Evolutionary conservation across 192 early-diverging fungal species (phyloP), one percentile per base, ranked within the genome.

Genomic region (Haplosporangium gracile): DNA sequence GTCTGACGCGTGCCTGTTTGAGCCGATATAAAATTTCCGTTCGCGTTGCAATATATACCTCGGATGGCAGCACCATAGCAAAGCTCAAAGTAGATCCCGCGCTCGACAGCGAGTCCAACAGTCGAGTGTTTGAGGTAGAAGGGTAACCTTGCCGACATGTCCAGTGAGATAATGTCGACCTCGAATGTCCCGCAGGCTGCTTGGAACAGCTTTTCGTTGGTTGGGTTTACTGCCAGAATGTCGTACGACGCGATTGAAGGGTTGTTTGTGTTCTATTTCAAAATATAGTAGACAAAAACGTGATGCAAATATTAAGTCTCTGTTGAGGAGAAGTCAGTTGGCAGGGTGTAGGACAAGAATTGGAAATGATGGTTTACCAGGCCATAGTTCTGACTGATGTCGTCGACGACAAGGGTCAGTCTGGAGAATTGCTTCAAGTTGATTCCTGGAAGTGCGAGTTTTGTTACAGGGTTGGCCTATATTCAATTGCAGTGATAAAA

Each of bases 71-170:
- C 89, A 5, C 90, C 81, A 80, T 96, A 96, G 4, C 89, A 91
- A 29, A 98, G 90, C 75, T 98, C 97, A 88, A 98, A 97, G 68
- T 89, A 91, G 3, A 98, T 89, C 3, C 96, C 97, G 38, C 96
- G 91, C 49, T 92, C 91, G 1, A 96, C 88, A 16, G 96, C 96
- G 42, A 87, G 51, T 49, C 94, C 94, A 51, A 97, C 83, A 5
- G 91, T 93, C 22, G 93, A 82, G 69, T 91, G 87, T 78, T 94
- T 93, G 60, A 97, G 68, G 85, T 90, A 92, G 82, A 95, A 95
- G 34, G 93, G 93, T 42, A 97, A 75, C 53, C 94, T 88, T 71
- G 90, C 71, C 29, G 89, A 85, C 82, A 94, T 83, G 74, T 97
- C 96, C 20, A 98, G 82, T 42, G 94, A 92, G 51, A 98, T 96